Base-by-base conservation (phyloP, 2,329 filamentous ascomycete species). In the Pseudocercospora eumusae region DNA sequence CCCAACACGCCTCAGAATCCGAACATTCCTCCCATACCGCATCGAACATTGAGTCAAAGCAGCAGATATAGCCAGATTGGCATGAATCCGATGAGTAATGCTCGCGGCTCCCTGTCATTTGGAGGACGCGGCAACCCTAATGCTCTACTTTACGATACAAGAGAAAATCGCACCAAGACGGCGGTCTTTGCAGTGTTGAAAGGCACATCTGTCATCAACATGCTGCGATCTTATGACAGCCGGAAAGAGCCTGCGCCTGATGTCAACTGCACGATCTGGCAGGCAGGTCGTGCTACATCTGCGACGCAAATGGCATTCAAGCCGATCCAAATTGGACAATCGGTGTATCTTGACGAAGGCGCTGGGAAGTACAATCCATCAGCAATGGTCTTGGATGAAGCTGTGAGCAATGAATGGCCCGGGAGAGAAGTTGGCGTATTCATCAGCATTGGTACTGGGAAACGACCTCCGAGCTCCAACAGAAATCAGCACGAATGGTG, bases 221-320 rank as follows among this genome's bases (percentile, higher is more conserved):
- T 98, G 62, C 81, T 99, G 59, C 88, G 95, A 67, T 98, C 93
- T 1, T 99, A 99, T 77, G 93, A 98, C 75, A 98, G 95, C 15
- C 86, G 93, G 70, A 92, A 90, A 75, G 95, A 98, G 75, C 90
- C 93, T 0, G 85, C 92, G 0, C 90, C 93, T 2, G 93, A 97
- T 75, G 93, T 92, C 64, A 90, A 96, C 73, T 96, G 93, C 77
- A 96, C 89, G 50, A 95, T 99, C 61, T 99, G 95, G 95, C 89
- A 99, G 78, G 95, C 95, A 4, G 95, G 95, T 10, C 87, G 95
- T 63, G 95, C 95, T n/a, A 99, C 95, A 0, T 91, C 86, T 57
- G 91, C 95, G 0, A 95, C 93, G 0, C 92, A 91, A 0, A 82
- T 97, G 47, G 95, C 95, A 0, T 99, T 99, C 79, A 99, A 99